phyloP scores from a whole-genome alignment of 164 flowering plant species.

The Vitis cinerea region DNA sequence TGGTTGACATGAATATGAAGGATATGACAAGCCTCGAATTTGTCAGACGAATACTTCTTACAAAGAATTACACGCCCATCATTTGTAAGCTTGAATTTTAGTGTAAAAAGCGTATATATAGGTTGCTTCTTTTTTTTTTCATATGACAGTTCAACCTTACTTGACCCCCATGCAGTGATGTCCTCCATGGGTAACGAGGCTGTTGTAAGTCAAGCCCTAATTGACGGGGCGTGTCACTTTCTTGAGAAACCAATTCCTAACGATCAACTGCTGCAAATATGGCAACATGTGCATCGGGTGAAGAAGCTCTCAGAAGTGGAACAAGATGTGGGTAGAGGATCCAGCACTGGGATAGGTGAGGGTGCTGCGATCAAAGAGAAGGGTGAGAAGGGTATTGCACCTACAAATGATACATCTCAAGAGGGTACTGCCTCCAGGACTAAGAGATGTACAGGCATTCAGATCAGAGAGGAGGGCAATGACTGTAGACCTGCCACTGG shows the following conservation, averaged over 20 bases:
- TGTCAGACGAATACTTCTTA: not conserved
- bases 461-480: too few species aligned
- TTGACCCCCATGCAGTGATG: constrained; percentile 14
- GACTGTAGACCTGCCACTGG: not conserved
- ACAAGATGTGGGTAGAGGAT: not conserved
- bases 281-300: constrained; percentile 27
- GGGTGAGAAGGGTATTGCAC: too few species aligned
- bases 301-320: not conserved
- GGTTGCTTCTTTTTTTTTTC: not conserved
- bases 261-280: constrained; percentile 14
- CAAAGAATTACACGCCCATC: constrained; percentile 13
- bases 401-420: too few species aligned
- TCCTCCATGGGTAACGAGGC: not conserved
- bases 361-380: not conserved
- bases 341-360: not conserved
- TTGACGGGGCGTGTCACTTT: constrained; percentile 22
- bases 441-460: too few species aligned
- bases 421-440: not conserved
- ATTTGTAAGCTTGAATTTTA: constrained; percentile 18
- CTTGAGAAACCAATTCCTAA: constrained; percentile 24
- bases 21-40: constrained; percentile 16
- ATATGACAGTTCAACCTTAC: too few species aligned
- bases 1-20: constrained; percentile 18
- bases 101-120: not conserved
- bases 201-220: constrained; percentile 5